Base-by-base conservation (phyloP, 2,329 filamentous ascomycete species). In the Phoma herbarum region DNA sequence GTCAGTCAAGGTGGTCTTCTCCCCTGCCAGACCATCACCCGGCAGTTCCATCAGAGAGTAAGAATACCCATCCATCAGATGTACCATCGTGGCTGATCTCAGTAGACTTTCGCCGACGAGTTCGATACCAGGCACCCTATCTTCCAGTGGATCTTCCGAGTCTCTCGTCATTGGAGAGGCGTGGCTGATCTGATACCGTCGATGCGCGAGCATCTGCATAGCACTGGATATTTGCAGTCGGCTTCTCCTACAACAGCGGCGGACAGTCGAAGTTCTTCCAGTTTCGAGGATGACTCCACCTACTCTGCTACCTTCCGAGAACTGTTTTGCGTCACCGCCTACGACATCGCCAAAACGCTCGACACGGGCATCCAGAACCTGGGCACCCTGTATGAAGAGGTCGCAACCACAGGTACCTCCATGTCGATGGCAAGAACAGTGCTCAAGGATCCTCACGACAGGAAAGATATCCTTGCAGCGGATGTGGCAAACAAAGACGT, bases 121-220 rank as follows among this genome's bases (percentile, higher is more conserved):
- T 93, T 97, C 69, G 88, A 87, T 55, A 87, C 88, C 23, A 85
- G 86, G 0, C 92, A 96, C 71, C 86, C 90, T 0, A 86, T 93
- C 1, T 96, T 95, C 76, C 87, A 93, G 48, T 96, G 93, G 93
- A 89, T 95, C 69, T 96, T 91, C 72, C 86, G 90, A 56, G 90
- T 92, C 2, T 91, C 90, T 7, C 85, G 88, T 57, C 90, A 93
- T 74, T 97, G 93, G 93, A 73, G 78, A 8, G 84, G 86, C 39
- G 83, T 96, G 23, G 82, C 82, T 53, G 85, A 87, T 43, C 80
- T 95, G 5, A 82, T 96, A 23, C 85, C 85, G 7, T 85, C 85
- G 42, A 96, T 96, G 89, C 84, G 84, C 52, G 83, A 82, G 37
- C 91, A 95, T 65, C 77, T 96, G 57, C 91, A 95, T 60, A 49